These are phyloP conservation scores for Fusarium dlaminii DNA, from an alignment of 2,329 filamentous ascomycete species.

Conservation along the genomic window DNA sequence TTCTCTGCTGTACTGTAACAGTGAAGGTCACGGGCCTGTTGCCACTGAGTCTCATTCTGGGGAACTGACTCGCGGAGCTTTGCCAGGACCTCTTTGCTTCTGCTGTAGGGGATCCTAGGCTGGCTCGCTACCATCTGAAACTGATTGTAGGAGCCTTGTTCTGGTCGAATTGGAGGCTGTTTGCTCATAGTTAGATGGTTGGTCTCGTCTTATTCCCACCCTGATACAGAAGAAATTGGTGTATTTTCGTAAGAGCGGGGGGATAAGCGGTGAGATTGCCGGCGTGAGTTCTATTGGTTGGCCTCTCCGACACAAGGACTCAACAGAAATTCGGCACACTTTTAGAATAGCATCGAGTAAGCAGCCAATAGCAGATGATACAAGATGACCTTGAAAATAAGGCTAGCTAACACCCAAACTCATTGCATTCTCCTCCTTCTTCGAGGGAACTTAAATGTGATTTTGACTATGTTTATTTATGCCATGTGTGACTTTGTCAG, in stretches of 20 bases:
- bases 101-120: rapidly evolving
- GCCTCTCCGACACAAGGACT: rapidly evolving
- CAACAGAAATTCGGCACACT: rapidly evolving
- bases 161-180: neutral
- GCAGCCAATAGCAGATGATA: neutral
- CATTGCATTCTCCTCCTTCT: too few relatives aligned
- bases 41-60: neutral
- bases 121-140: neutral
- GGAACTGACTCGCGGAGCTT: neutral
- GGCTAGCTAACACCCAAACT: neutral
- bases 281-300: neutral
- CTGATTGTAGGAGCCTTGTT: neutral
- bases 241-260: neutral
- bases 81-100: rapidly evolving
- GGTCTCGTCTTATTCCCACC: rapidly evolving
- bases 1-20: neutral
- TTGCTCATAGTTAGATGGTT: rapidly evolving
- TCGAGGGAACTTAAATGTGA: too few relatives aligned
- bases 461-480: too few relatives aligned
- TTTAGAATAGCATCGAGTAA: rapidly evolving
- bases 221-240: rapidly evolving
- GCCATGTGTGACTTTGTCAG: too few relatives aligned
- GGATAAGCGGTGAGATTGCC: neutral
- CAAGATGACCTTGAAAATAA: neutral
- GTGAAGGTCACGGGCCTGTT: neutral